Evolutionary conservation across 345 rosid genomes (phyloP), one percentile per base, ranked within the genome.

Genomic region (Heritiera littoralis): DNA sequence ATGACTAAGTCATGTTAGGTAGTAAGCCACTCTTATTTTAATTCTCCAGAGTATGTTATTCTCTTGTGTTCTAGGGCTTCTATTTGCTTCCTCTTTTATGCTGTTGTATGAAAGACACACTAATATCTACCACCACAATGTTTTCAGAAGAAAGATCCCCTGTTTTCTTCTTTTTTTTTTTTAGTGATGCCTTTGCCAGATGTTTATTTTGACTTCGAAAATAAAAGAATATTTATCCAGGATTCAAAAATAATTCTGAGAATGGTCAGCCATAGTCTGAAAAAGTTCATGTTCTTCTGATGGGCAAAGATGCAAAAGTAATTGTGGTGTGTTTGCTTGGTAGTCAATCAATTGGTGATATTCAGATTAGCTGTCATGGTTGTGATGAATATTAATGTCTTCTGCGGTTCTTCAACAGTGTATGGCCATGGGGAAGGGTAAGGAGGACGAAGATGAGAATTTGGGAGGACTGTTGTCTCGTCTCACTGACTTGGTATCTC

Each of bases 401-500:
- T 41, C 43, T 41, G 43, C 4, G 43, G 43, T 41, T 41, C 43
- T 41, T 5, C 43, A 5, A 41, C 6, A 41, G 43, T 41, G 43
- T 41, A 41, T 41, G 43, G 97, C 92, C 61, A 79, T 85, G 74
- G 91, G 87, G 54, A 85, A 81, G 80, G 69, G 78, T 41, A 84
- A 77, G 81, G 88, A 85, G 79, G 82, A 82, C 9, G 92, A 88
- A 79, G 87, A 84, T 56, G 89, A 92, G 82, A 86, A 90, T 78
- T 82, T 92, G 86, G 90, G 86, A 80, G 93, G 88, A 75, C 72
- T 88, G 55, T 81, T 94, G 81, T 83, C 91, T 80, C 92, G 89
- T 75, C 83, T 94, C 78, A 82, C 86, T 72, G 72, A 86, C 45
- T 71, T 87, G 88, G 98, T 94, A 88, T 70, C 76, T 14, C 58